Evolutionary conservation across 768 basidiomycete genomes (phyloP), one percentile per base, ranked within the genome.

Genomic region (Crassisporium funariophilum): DNA sequence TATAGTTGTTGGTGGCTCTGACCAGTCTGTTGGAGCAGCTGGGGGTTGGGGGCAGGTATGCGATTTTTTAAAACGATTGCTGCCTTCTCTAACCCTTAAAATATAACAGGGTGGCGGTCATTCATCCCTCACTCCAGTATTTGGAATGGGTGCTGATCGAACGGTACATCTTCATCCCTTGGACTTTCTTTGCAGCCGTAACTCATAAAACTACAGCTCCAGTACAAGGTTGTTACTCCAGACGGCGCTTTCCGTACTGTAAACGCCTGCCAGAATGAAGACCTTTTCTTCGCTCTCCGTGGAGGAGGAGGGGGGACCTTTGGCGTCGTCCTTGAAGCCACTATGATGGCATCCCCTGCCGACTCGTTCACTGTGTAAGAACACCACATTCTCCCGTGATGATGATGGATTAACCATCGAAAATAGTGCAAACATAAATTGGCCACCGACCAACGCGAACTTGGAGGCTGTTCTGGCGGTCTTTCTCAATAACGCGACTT

Each of bases 211-310:
- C 9, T 46, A 41, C 42, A 74, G 70, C 66, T 79, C 4, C 62
- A 82, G 55, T 74, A 69, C 58, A 75, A 73, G 44, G 63, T 81
- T 0, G 78, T 81, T 5, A 79, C 78, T 0, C 77, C 81, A 0
- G 75, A 78, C 51, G 79, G 79, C 0, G 46, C 63, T 29, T 62
- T 65, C 49, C 69, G 73, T 33, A 65, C 68, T 0, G 77, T 66
- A 4, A 81, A 77, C 55, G 69, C 65, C 19, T 75, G 72, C 27
- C 70, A 79, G 54, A 75, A 80, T 46, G 41, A 65, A 43, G 78
- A 80, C 58, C 66, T 81, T n/a, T n/a, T n/a, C n/a, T n/a, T n/a
- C n/a, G n/a, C n/a, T n/a, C n/a, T n/a, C n/a, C n/a, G n/a, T n/a
- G n/a, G n/a, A 41, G 74, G 74, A 25, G 75, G 75, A 9, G 75